Base-by-base conservation (phyloP, 2,329 filamentous ascomycete species). In the Zopfia rhizophila region DNA sequence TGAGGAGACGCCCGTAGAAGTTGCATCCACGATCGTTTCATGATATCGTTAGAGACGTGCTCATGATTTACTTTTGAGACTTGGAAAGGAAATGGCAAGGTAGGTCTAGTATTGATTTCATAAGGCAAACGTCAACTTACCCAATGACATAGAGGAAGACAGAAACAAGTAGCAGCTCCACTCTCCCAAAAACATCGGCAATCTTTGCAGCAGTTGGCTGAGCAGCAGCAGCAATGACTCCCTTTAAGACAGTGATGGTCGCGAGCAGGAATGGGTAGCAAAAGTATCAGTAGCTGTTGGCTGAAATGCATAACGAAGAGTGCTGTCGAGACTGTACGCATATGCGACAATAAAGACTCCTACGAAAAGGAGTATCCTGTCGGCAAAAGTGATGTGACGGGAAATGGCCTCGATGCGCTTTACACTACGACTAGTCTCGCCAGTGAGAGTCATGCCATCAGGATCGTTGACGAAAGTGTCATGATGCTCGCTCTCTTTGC, bases 341-440 rank as follows among this genome's bases (percentile, higher is more conserved):
- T 85, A 87, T 13, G 82, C 79, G 42, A 86, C 70, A 27, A 87
- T 64, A 63, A 86, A 86, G 53, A 86, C 73, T 22, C 81, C 74
- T 7, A 78, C 55, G 67, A 85, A 85, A 59, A 86, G 75, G 48
- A 78, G 72, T 51, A 82, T 50, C 25, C 81, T 80, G 60, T 85
- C 81, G 10, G 56, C 42, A 4, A 66, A 48, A 22, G 76, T 82
- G 32, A 86, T 74, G 52, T 79, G 74, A 6, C 75, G 65, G 7
- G 78, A 70, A 38, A 86, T 72, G 24, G 77, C 78, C 65, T 84
- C 80, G 51, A 84, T 78, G 12, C 82, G 80, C 13, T 65, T 68
- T 5, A 85, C 82, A 61, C 83, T 82, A 8, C 80, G 69, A 25
- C 68, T 73, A 45, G 61, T 72, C 30, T 45, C 48, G 11, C 56